phyloP scores from a whole-genome alignment of 441 rosid genomes.

The Gossypium gossypioides region DNA sequence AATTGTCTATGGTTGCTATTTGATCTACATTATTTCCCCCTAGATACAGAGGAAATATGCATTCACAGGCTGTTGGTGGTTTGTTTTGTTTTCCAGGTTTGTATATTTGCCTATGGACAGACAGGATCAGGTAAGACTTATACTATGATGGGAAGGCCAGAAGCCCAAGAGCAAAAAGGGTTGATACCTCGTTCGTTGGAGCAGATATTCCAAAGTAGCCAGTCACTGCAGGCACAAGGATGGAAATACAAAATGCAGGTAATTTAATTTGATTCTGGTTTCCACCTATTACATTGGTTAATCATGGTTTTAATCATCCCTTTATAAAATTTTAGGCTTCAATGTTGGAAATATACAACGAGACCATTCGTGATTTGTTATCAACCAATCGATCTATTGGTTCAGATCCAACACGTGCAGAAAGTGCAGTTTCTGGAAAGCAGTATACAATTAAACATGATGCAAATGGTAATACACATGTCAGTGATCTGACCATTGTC shows the following conservation, averaged over 20 bases:
- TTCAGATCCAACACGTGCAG: conserved; percentile 31
- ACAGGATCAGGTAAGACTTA: conserved; percentile 98
- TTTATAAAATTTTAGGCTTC: conserved; percentile 48
- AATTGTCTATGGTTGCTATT: not conserved
- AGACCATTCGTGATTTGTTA: conserved; percentile 73
- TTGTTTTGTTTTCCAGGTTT: conserved; percentile 48
- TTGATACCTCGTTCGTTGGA: conserved; percentile 85
- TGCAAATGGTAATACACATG: conserved; percentile 65
- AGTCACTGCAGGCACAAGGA: conserved; percentile 63
- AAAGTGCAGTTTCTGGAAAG: conserved; percentile 51
- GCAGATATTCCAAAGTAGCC: conserved; percentile 79
- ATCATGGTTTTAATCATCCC: conserved; percentile 8
- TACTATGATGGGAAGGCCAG: conserved; percentile 95
- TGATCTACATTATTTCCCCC: not conserved
- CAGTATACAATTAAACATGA: conserved; percentile 83
- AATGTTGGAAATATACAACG: conserved; percentile 93
- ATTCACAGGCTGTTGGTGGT: conserved; percentile 4
- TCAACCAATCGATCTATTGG: conserved; percentile 35
- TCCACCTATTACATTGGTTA: not conserved
- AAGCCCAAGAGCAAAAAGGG: conserved; percentile 59
- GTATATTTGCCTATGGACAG: conserved; percentile 97
- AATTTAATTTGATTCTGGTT: not conserved
- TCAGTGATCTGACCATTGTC: conserved; percentile 68
- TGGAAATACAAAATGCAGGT: conserved; percentile 98
- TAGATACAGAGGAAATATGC: not conserved